Evolutionary conservation across 2,329 filamentous ascomycete genomes (phyloP), one percentile per base, ranked within the genome.

Genomic region (Penicillium sumatraense): DNA sequence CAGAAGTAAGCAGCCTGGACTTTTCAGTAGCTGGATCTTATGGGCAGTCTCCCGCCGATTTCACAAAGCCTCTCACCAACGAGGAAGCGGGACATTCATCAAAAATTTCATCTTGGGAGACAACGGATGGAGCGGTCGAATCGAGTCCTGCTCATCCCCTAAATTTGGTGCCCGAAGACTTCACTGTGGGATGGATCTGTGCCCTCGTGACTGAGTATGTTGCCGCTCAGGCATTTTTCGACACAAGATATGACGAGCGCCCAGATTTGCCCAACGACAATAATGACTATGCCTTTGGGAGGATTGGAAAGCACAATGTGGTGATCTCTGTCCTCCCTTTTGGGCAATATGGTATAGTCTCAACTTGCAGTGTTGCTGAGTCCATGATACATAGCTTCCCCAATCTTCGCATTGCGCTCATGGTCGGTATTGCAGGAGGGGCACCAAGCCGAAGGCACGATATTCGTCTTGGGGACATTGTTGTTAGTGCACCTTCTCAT

Each of bases 121-220:
- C n/a, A n/a, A n/a, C n/a, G n/a, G n/a, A n/a, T n/a, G n/a, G n/a
- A n/a, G n/a, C n/a, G n/a, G n/a, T n/a, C n/a, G n/a, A n/a, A n/a
- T n/a, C n/a, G n/a, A n/a, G n/a, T n/a, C n/a, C n/a, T n/a, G n/a
- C n/a, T n/a, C n/a, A n/a, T n/a, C n/a, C n/a, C n/a, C n/a, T n/a
- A n/a, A n/a, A n/a, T n/a, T n/a, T n/a, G n/a, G n/a, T n/a, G n/a
- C n/a, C n/a, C n/a, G n/a, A n/a, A n/a, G n/a, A n/a, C 23, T 80
- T 79, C 51, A 76, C 67, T 0, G 69, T 80, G 7, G 77, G 75
- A 16, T 79, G 76, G 76, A 77, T 81, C 6, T 80, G 74, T 52
- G 76, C 77, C 7, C 52, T 79, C 3, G 18, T 7, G 1, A 66
- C 59, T 0, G 78, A 80, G 49, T 68, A 66, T 46, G 66, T 72